These are phyloP conservation scores for Colletotrichum gigasporum DNA, from an alignment of 2,329 filamentous ascomycete genomes.

Conservation along the genomic window DNA sequence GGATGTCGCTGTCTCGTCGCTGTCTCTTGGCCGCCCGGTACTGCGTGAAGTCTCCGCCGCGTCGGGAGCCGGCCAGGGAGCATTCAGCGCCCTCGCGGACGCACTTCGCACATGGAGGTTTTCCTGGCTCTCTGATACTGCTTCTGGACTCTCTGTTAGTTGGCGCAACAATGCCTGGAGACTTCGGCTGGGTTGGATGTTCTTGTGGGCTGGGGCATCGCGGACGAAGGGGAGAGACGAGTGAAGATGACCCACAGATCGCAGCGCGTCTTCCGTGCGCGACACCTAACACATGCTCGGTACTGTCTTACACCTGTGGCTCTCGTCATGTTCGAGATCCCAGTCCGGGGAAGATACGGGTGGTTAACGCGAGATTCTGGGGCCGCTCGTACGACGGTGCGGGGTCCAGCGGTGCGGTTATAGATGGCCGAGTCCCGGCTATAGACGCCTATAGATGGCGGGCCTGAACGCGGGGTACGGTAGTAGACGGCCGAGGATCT, in stretches of 20 bases:
- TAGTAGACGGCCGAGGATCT: slow-evolving; percentile 3
- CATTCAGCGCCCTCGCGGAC: slow-evolving; percentile 2
- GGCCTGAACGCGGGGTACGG: slow-evolving; percentile 1
- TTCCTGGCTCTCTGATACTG: background rate
- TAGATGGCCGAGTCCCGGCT: slow-evolving; percentile 6
- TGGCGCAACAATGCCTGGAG: background rate
- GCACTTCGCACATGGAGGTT: slow-evolving; percentile 1
- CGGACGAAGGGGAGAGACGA: background rate
- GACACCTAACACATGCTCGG: slow-evolving; percentile 26
- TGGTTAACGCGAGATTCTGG: background rate
- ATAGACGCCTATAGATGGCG: slow-evolving; percentile 13
- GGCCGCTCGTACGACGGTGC: background rate
- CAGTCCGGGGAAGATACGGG: background rate
- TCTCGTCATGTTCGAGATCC: slow-evolving; percentile 20
- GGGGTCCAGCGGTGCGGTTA: slow-evolving; percentile 2
- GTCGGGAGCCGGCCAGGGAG: background rate
- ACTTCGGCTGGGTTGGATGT: too few species aligned
- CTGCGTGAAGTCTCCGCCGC: background rate
- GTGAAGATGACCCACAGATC: slow-evolving; percentile 9
- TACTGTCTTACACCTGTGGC: slow-evolving; percentile 23
- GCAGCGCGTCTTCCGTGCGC: slow-evolving; percentile 21
- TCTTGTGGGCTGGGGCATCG: too few species aligned
- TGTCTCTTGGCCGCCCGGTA: background rate
- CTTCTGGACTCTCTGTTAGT: background rate
- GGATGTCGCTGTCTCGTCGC: background rate